These are phyloP conservation scores for Phytophthora sojae DNA, from an alignment of 352 stramenopile genomes.

Conservation along the genomic window DNA sequence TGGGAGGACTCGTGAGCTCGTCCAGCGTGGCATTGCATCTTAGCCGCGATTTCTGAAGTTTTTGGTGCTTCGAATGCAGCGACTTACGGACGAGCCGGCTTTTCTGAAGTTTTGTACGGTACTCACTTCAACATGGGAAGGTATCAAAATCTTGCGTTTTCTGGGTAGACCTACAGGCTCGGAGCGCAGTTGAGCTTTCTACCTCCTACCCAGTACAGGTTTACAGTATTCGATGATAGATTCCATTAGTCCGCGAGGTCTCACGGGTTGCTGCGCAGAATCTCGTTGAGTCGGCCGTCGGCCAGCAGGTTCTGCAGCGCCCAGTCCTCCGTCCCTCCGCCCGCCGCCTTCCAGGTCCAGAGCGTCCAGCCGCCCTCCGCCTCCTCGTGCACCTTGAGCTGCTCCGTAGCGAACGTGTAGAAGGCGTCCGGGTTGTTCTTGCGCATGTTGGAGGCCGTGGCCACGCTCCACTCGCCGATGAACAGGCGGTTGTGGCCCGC, in stretches of 20 bases:
- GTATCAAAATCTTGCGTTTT: neutral
- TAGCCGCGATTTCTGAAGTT: neutral
- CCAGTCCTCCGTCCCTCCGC: slow-evolving; percentile 57
- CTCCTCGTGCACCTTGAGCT: slow-evolving; percentile 60
- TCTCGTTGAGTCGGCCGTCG: slow-evolving; percentile 32
- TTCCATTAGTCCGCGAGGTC: neutral
- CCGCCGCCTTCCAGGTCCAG: slow-evolving; percentile 66
- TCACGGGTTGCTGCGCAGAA: slow-evolving; percentile 23
- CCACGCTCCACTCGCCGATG: slow-evolving; percentile 70
- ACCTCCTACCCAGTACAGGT: neutral
- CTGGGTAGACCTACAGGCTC: too few species aligned
- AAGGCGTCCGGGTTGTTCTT: slow-evolving; percentile 45
- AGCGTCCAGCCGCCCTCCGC: slow-evolving; percentile 70
- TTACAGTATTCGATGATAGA: neutral
- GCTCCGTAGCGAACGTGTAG: slow-evolving; percentile 53
- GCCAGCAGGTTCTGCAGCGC: slow-evolving; percentile 63
- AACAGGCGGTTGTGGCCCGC: slow-evolving; percentile 52
- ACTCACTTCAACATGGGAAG: slow-evolving; percentile 13
- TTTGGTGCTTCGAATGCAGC: neutral
- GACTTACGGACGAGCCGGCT: neutral
- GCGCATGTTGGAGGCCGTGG: slow-evolving; percentile 56
- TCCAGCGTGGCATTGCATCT: too few species aligned
- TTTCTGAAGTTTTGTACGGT: slow-evolving; percentile 27
- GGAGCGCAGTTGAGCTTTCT: neutral
- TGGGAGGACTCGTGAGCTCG: too few species aligned